Base-by-base conservation (phyloP, 139 green algal species). In the Picocystis salinarum region DNA sequence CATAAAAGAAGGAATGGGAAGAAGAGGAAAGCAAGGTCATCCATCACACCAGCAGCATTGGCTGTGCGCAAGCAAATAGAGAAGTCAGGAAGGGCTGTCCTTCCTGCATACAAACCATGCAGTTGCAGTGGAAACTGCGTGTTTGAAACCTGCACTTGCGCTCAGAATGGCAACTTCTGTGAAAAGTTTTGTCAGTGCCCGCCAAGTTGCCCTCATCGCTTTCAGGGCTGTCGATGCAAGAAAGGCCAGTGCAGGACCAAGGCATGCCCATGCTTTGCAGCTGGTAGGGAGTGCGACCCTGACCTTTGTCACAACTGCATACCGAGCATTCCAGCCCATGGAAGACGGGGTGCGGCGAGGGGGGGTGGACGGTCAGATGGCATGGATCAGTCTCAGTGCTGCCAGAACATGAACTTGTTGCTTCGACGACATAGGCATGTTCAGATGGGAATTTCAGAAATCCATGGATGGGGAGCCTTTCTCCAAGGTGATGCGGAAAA, bases 231-330 rank as follows among this genome's bases (percentile, higher is more conserved):
- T 73, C 52, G 33, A 6, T 93, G 81, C 51, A 45, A 49, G 39
- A 72, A 50, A 34, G 22, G 56, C 37, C 13, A 40, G 18, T 81
- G 72, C 61, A 18, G 19, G 17, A 61, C 23, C 24, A 53, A 61
- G 34, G 10, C 19, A 25, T 93, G 82, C 60, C 68, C 82, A 36
- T 94, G 82, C 56, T 34, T 74, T 23, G 73, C 72, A 7, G 80
- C 82, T 6, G 62, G 61, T 9, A 42, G 73, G 4, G 81, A 94
- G 59, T 93, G 81, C 52, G 82, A 92, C 55, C 80, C 82, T 5
- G 75, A 92, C 42, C 44, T 93, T 9, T 92, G 80, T 56, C 29
- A 33, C 30, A 28, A 48, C n/a, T 64, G 56, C 56, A n/a, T n/a
- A n/a, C n/a, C n/a, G n/a, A n/a, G n/a, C n/a, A n/a, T n/a, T n/a